Base-by-base conservation (phyloP, 345 rosid genomes). In the Cardamine resedifolia region DNA sequence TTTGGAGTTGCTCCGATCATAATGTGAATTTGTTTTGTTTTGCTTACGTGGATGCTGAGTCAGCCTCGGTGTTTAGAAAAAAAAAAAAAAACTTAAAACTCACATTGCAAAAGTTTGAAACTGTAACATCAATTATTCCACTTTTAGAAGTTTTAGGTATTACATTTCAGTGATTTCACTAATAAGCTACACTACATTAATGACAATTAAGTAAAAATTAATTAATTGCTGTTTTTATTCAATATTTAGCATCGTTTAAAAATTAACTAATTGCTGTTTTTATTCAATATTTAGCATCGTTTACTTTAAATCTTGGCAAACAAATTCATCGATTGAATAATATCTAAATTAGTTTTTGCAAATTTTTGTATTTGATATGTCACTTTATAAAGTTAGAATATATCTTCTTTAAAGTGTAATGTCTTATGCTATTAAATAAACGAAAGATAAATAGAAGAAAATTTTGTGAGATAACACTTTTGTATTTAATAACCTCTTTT, bases 11-110 rank as follows among this genome's bases (percentile, higher is more conserved):
- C 55, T 69, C 45, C 31, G 52, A 39, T 55, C 18, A 11, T 3
- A 28, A 45, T 10, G 12, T 27, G 0, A 41, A 62, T 30, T 28
- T 47, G 18, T 23, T 38, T 51, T 51, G 23, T 38, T 56, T 23
- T 57, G 75, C 69, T 62, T 51, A 62, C 49, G 55, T 72, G 69
- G 69, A 33, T 58, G 74, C 58, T 59, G 33, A 39, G 55, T 62
- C 76, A 62, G 62, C 68, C 7, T 67, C 23, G 2, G 51, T 26
- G 0, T 8, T 55, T 30, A 0, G n/a, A n/a, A 23, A 7, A 31
- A 31, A 2, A 31, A 3, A 26, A 53, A 20, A 4, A 10, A 11
- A 1, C 1, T 14, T 14, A 5, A 3, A 39, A 39, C 7, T 14
- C 16, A n/a, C 16, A 2, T 39, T 14, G 16, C 2, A 39, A 14